These are phyloP conservation scores for Triglochin maritima DNA, from an alignment of 106 monocot genomes.

Conservation along the genomic window DNA sequence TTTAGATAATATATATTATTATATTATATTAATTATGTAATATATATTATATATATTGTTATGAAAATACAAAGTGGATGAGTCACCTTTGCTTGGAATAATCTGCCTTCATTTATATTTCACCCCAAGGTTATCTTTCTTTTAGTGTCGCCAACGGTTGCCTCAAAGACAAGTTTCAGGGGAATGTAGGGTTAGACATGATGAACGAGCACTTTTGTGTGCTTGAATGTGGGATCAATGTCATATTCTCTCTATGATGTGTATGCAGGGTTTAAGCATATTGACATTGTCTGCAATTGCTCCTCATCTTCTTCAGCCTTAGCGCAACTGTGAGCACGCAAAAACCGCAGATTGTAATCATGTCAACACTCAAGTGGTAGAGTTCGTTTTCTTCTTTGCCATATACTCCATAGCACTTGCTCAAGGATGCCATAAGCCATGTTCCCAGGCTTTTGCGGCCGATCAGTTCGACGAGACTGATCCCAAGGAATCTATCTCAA, in stretches of 20 bases:
- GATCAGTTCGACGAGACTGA: constrained; percentile 38
- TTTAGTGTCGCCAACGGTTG: too few species aligned
- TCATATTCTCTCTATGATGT: background rate
- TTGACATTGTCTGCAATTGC: constrained; percentile 15
- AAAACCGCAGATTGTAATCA: constrained; percentile 1
- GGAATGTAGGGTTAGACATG: too few species aligned
- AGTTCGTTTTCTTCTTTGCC: constrained; percentile 23
- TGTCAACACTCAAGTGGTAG: background rate
- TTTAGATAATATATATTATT: too few species aligned
- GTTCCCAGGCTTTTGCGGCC: constrained; percentile 33
- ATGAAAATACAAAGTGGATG: too few species aligned
- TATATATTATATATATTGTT: too few species aligned
- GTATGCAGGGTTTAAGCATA: constrained; percentile 10
- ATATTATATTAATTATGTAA: too few species aligned
- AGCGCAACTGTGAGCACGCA: background rate
- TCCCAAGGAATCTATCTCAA: constrained; percentile 11
- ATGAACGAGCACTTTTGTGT: too few species aligned
- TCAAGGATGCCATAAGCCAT: constrained; percentile 31
- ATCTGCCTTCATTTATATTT: too few species aligned
- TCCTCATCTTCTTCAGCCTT: background rate
- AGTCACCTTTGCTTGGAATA: too few species aligned
- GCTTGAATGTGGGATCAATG: too few species aligned
- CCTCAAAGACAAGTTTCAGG: too few species aligned
- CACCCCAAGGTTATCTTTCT: too few species aligned
- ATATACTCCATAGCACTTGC: constrained; percentile 27